phyloP scores from a whole-genome alignment of 306 rosid genomes.

The Cicer yamashitae region DNA sequence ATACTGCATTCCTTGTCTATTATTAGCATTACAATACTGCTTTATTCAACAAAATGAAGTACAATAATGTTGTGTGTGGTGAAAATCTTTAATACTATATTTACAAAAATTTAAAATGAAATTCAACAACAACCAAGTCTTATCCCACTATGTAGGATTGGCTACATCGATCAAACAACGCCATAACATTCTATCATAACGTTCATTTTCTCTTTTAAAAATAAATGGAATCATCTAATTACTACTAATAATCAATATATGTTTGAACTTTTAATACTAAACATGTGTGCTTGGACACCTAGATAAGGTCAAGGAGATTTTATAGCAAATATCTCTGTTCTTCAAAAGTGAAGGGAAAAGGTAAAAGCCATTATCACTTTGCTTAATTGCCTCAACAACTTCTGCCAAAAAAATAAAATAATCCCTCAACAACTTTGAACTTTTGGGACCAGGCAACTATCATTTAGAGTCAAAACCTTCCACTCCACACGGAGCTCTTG shows the following conservation, averaged over 20 bases:
- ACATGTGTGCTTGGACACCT: background rate
- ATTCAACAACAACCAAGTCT: no score
- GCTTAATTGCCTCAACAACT: constrained; percentile 32
- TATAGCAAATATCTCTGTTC: background rate
- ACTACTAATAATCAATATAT: background rate
- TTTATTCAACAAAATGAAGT: constrained; percentile 33
- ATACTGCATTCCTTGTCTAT: background rate
- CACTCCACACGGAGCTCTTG: constrained; percentile 13
- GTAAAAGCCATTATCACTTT: background rate
- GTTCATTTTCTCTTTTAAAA: background rate
- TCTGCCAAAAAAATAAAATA: background rate
- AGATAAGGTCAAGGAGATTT: background rate
- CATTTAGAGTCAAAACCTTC: background rate
- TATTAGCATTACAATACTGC: constrained; percentile 1
- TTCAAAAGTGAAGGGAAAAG: constrained; percentile 31
- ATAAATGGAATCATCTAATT: background rate
- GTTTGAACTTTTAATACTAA: background rate
- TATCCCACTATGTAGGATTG: no score
- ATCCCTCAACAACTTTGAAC: constrained; percentile 22
- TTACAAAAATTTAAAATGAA: background rate
- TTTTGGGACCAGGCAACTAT: constrained; percentile 34
- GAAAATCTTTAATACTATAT: background rate
- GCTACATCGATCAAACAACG: no score
- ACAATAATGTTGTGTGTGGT: background rate
- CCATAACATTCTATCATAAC: no score